Conservation (phyloP, 106 monocot species). For the Hemerocallis citrina region DNA sequence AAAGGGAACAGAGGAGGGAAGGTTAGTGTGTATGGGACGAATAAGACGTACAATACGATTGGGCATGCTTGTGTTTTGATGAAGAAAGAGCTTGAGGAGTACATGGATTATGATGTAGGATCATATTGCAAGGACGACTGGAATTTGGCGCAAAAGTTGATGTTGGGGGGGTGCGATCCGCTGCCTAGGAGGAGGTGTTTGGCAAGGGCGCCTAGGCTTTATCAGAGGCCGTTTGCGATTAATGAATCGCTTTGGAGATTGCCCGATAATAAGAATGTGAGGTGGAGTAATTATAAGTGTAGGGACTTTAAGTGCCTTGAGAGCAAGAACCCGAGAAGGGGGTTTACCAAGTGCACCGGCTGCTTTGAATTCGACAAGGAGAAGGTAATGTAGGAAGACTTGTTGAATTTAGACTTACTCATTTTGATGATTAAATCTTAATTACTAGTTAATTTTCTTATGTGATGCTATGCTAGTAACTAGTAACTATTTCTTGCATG, state of each 20-base stretch:
- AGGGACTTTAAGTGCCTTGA: conserved; percentile 54
- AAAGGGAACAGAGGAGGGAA: conserved; percentile 41
- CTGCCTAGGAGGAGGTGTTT: conserved; percentile 68
- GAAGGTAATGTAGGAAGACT: conserved; percentile 15
- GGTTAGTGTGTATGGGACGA: conserved; percentile 37
- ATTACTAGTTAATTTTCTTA: too few species aligned
- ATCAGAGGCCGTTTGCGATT: conserved; percentile 39
- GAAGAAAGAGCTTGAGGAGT: conserved; percentile 70
- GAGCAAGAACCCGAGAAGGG: conserved; percentile 35
- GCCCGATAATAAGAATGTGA: conserved; percentile 60
- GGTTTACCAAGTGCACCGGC: conserved; percentile 57
- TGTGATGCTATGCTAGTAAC: too few species aligned
- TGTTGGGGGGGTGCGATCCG: conserved; percentile 78
- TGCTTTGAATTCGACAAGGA: conserved; percentile 83
- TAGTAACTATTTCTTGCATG: too few species aligned
- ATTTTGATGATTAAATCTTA: too few species aligned
- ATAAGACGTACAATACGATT: conserved; percentile 51
- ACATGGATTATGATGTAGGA: conserved; percentile 79
- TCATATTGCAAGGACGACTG: conserved; percentile 78
- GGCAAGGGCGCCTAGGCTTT: conserved; percentile 59
- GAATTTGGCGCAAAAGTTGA: conserved; percentile 54
- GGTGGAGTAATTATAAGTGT: conserved; percentile 74
- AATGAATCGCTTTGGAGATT: conserved; percentile 64
- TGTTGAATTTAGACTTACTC: neutral
- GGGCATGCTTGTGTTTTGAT: conserved; percentile 78